Conservation (phyloP, 1,139 yeast genomes). For the Candida sp. region DNA sequence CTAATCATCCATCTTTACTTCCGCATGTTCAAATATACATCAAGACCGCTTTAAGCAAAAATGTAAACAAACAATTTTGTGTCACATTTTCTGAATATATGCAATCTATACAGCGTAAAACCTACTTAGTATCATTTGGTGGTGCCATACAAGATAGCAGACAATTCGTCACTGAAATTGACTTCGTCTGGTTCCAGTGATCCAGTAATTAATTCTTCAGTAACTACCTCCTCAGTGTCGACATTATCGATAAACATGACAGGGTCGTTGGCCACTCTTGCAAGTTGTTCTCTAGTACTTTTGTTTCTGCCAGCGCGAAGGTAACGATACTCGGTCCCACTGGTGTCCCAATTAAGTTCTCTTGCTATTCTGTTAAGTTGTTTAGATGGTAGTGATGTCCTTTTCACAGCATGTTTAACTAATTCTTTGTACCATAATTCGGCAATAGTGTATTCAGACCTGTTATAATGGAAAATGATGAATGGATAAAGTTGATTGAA, state of each 20-base stretch:
- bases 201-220: slow-evolving; percentile 18
- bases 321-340: slow-evolving; percentile 31
- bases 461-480: slow-evolving; percentile 32
- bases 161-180: slow-evolving; percentile 18
- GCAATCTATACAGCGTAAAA: background rate
- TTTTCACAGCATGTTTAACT: slow-evolving; percentile 27
- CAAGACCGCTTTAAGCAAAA: background rate
- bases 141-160: slow-evolving; percentile 10
- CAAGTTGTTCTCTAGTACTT: slow-evolving; percentile 16
- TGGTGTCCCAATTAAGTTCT: slow-evolving; percentile 32
- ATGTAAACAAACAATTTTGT: background rate
- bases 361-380: slow-evolving; percentile 33
- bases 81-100: background rate
- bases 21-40: background rate
- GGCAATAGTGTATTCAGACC: slow-evolving; percentile 27
- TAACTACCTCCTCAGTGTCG: slow-evolving; percentile 14
- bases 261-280: slow-evolving; percentile 19
- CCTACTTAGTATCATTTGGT: background rate
- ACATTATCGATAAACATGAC: slow-evolving; percentile 13
- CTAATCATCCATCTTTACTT: background rate
- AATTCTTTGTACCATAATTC: slow-evolving; percentile 38
- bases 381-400: slow-evolving; percentile 24
- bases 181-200: slow-evolving; percentile 6
- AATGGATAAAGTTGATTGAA: slow-evolving; percentile 42
- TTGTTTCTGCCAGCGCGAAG: slow-evolving; percentile 20